Evolutionary conservation across 176 grass and related monocot genomes (phyloP).

Genomic region (Carex pumila): DNA sequence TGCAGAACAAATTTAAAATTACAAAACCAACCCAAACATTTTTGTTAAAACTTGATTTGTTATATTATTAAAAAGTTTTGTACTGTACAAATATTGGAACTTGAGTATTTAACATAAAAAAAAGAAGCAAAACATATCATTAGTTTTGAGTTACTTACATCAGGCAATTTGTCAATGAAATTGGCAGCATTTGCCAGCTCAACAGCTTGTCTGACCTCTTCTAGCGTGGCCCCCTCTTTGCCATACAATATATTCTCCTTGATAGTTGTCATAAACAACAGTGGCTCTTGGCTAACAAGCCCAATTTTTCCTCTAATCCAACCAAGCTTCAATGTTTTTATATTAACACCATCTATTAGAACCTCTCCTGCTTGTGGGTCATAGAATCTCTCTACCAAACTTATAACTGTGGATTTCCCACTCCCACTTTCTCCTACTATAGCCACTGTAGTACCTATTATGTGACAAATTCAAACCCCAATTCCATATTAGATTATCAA

Average conservation of each 20-base stretch:
- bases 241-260: conserved; percentile 83
- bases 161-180: conserved; percentile 77
- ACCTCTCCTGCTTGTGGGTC: conserved; percentile 75
- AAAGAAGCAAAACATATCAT: conserved; percentile 6
- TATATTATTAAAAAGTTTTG: not conserved
- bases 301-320: conserved; percentile 75
- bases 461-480: conserved; percentile 14
- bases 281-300: conserved; percentile 88
- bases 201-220: conserved; percentile 64
- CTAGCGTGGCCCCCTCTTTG: conserved; percentile 66
- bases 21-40: not conserved
- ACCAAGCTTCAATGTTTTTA: conserved; percentile 55
- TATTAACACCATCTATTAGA: conserved; percentile 74
- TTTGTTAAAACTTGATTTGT: not conserved
- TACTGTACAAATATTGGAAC: not conserved
- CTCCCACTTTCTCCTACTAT: conserved; percentile 93
- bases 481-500: not conserved
- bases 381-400: conserved; percentile 73
- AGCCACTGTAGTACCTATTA: conserved; percentile 50
- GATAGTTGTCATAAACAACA: conserved; percentile 78
- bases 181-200: conserved; percentile 83
- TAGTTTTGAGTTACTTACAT: conserved; percentile 38
- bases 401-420: conserved; percentile 85
- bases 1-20: not conserved
- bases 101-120: not conserved